These are phyloP conservation scores for Colletotrichum sidae DNA, from an alignment of 2,329 filamentous ascomycete species.

Conservation along the genomic window DNA sequence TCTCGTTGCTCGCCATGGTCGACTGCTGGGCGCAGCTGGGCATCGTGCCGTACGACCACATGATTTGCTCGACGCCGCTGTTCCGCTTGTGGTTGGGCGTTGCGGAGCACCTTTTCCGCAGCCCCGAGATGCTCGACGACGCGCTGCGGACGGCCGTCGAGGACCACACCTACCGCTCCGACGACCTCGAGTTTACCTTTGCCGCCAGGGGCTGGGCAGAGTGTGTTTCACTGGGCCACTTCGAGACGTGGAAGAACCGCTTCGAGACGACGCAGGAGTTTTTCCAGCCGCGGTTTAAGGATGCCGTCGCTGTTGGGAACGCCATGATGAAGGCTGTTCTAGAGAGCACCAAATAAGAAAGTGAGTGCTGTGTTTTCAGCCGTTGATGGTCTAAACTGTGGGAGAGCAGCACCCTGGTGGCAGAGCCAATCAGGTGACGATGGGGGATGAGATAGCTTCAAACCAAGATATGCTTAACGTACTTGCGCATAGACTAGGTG, in stretches of 20 bases:
- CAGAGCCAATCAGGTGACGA: too few species aligned
- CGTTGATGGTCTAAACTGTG: too few species aligned
- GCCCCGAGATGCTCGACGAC: slow-evolving; percentile 82
- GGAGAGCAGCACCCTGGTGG: too few species aligned
- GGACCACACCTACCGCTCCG: slow-evolving; percentile 91
- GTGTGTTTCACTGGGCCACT: slow-evolving; percentile 90
- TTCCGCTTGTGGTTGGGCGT: slow-evolving; percentile 97
- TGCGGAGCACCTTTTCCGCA: slow-evolving; percentile 95
- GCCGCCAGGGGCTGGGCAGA: slow-evolving; percentile 96
- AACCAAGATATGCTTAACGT: too few species aligned
- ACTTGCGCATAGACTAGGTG: background rate
- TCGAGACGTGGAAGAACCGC: slow-evolving; percentile 90
- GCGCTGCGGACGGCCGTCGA: slow-evolving; percentile 87
- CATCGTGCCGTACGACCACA: slow-evolving; percentile 98
- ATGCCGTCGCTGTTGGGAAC: slow-evolving; percentile 89
- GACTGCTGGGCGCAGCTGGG: slow-evolving; percentile 96
- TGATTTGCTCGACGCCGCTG: slow-evolving; percentile 98
- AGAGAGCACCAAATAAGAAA: slow-evolving; percentile 71
- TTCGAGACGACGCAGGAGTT: slow-evolving; percentile 92
- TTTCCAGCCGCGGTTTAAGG: slow-evolving; percentile 89
- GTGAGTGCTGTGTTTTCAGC: background rate
- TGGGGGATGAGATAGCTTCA: too few species aligned
- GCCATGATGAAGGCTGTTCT: slow-evolving; percentile 98
- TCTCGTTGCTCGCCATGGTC: slow-evolving; percentile 94
- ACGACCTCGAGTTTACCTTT: slow-evolving; percentile 98